Evolutionary conservation across 371 early-diverging fungal genomes (phyloP).

Genomic region (Funneliformis caledonium): DNA sequence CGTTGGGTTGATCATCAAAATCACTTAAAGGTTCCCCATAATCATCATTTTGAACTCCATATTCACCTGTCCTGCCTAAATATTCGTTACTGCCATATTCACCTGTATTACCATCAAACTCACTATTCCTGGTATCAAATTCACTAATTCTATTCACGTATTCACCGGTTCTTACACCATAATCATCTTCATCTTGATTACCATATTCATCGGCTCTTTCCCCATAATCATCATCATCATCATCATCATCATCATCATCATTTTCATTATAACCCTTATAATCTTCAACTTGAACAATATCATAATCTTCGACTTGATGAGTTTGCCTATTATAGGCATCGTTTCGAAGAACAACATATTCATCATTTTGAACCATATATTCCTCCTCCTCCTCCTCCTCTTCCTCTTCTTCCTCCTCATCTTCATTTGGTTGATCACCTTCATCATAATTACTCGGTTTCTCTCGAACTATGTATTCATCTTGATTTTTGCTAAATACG

Average conservation of each 20-base stretch:
- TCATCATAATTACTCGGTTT: conserved; percentile 32
- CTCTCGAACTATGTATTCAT: conserved; percentile 1
- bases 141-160: not conserved
- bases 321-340: conserved; percentile 45
- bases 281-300: conserved; percentile 49
- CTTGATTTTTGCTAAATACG: not conserved
- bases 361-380: conserved; percentile 59
- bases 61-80: not conserved
- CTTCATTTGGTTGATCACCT: conserved; percentile 46
- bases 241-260: conserved; percentile 55
- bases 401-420: conserved; percentile 41
- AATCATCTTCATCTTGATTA: conserved; percentile 46
- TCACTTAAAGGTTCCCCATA: conserved; percentile 40
- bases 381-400: conserved; percentile 54
- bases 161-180: not conserved
- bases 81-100: not conserved
- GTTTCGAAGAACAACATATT: conserved; percentile 58
- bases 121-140: not conserved
- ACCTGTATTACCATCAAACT: conserved; percentile 42
- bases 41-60: conserved; percentile 43
- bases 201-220: conserved; percentile 56
- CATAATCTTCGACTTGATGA: conserved; percentile 37
- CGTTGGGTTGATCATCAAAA: conserved; percentile 44
- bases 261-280: conserved; percentile 50
- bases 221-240: conserved; percentile 55